A percentile compares a stretch with the other conserved stretches of the same genome.
These are phyloP conservation scores for Vinca minor DNA, from an alignment of 257 asterid genomes.

Conservation along the genomic window DNA sequence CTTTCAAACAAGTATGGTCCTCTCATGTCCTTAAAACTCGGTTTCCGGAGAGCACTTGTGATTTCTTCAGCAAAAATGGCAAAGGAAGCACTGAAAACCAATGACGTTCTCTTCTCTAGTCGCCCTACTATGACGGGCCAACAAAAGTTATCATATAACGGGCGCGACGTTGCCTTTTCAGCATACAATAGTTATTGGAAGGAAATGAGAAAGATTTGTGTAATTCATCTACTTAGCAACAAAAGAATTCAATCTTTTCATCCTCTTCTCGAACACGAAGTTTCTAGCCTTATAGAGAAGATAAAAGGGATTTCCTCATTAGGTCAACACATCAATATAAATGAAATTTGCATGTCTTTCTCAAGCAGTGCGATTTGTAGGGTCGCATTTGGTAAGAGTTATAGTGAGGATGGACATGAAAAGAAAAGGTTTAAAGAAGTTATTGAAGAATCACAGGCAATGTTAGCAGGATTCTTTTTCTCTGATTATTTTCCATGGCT, in stretches of 20 bases:
- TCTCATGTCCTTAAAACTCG: constrained; percentile 9
- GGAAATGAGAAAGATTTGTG: too few relatives aligned
- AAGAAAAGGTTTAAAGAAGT: constrained; percentile 3
- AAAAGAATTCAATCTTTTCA: constrained; percentile 8
- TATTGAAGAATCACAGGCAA: neutral
- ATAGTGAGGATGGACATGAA: neutral
- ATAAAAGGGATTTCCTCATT: neutral
- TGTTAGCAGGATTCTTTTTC: constrained; percentile 14
- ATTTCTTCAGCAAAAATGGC: constrained; percentile 14
- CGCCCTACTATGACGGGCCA: neutral
- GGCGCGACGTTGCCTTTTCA: constrained; percentile 8
- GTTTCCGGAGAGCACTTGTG: neutral
- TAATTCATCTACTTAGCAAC: constrained; percentile 5
- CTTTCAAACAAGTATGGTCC: constrained; percentile 13
- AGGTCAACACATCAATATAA: neutral
- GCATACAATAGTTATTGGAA: constrained; percentile 5
- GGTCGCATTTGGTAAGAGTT: constrained; percentile 13
- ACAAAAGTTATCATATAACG: constrained; percentile 9
- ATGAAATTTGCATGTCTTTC: neutral
- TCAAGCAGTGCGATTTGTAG: constrained; percentile 2
- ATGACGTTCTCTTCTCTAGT: constrained; percentile 10
- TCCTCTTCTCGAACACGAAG: constrained; percentile 6
- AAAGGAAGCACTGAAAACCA: constrained; percentile 7
- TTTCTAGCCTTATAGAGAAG: neutral
- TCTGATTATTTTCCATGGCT: constrained; percentile 18